These are phyloP conservation scores for Apocynum venetum DNA, from an alignment of 257 asterid species.

Conservation along the genomic window DNA sequence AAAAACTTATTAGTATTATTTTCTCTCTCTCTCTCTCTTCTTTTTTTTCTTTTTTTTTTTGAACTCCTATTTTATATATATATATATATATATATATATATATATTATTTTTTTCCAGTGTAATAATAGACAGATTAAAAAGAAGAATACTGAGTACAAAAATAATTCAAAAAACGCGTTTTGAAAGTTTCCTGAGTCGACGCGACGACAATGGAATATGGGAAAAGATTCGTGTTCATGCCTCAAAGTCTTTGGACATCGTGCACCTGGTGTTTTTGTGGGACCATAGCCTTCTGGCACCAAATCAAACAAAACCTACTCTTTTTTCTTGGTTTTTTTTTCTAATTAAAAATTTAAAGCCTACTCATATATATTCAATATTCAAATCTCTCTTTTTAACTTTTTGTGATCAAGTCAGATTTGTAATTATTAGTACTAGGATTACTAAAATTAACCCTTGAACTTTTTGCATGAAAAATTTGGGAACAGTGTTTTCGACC, in stretches of 20 bases:
- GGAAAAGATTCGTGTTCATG: not conserved
- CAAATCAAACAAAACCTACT: not conserved
- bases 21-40: too few species aligned
- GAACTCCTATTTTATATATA: too few species aligned
- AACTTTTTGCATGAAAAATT: too few species aligned
- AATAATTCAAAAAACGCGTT: slow-evolving; percentile 8
- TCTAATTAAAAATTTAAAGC: too few species aligned
- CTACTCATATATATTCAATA: too few species aligned
- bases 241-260: not conserved
- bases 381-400: too few species aligned
- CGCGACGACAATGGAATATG: slow-evolving; percentile 5
- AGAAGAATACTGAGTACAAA: not conserved
- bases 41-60: too few species aligned
- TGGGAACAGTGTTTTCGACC: too few species aligned
- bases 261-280: slow-evolving; percentile 12
- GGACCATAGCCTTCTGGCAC: slow-evolving; percentile 6
- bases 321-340: not conserved
- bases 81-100: not conserved
- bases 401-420: too few species aligned
- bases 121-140: not conserved
- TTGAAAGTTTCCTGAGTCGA: not conserved
- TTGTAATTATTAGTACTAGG: too few species aligned
- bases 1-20: too few species aligned
- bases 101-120: not conserved
- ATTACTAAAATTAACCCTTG: too few species aligned